Evolutionary conservation across 2,329 filamentous ascomycete genomes (phyloP), one percentile per base, ranked within the genome.

Genomic region (Colletotrichum salicis): DNA sequence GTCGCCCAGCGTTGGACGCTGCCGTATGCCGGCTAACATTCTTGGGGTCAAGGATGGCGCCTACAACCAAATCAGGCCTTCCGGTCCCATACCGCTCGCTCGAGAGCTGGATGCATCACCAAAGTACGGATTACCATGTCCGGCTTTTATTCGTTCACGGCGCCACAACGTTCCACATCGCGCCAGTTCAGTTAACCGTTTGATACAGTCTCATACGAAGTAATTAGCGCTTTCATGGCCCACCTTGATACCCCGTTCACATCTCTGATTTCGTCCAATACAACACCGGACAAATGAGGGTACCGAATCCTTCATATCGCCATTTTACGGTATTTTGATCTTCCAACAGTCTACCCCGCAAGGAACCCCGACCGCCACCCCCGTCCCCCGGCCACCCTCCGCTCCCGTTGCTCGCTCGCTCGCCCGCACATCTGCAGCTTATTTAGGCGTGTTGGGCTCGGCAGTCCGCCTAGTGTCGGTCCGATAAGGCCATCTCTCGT

Each of bases 391-490:
- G 59, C 65, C 33, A 59, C 27, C 10, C 70, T 70, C 70, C 60
- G 59, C 45, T 64, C 29, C 37, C 31, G 64, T 71, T 33, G 41
- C 58, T 59, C 15, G 27, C 27, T 41, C 41, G 8, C 68, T 60
- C 63, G 71, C 68, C 63, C 68, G 68, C 71, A 60, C 52, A 31
- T 11, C 63, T 73, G 59, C 58, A 71, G 55, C 68, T 73, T 64
- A 67, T 64, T 58, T 64, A 73, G 68, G 71, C 68, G 51, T 48
- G 11, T 72, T 19, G 37, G 68, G 59, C 71, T 73, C 68, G 64
- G 71, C 64, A 71, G 59, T 71, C 63, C 60, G 71, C 60, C 68
- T 60, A 41, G 45, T 67, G 35, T 73, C 68, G 71, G 68, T 63
- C 71, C 54, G 71, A 68, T 64, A 65, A 33, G 45, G 27, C 59